Evolutionary conservation across 257 asterid species (phyloP).

Genomic region (Petunia secreta): DNA sequence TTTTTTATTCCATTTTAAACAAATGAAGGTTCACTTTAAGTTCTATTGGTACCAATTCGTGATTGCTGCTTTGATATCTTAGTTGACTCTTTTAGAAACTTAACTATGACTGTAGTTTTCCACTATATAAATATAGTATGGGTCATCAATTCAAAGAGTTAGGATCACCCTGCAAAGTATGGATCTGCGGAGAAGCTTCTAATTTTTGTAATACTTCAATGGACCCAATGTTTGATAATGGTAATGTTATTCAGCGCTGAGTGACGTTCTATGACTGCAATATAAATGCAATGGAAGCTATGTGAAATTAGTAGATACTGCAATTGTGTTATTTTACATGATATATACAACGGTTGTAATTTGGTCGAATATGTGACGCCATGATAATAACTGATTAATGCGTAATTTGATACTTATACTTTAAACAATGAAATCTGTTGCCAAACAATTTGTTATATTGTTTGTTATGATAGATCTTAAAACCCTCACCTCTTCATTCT

Average conservation of each 20-base stretch:
- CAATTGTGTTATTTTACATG: neutral
- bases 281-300: neutral
- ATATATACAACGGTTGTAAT: neutral
- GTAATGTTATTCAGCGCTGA: neutral
- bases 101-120: neutral
- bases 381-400: neutral
- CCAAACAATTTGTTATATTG: neutral
- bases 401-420: neutral
- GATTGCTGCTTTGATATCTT: neutral
- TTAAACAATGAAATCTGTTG: slow-evolving; percentile 14
- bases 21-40: neutral
- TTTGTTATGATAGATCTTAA: neutral
- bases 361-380: neutral
- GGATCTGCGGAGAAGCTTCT: slow-evolving; percentile 2
- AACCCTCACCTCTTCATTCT: slow-evolving; percentile 1
- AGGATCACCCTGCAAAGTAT: neutral
- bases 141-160: neutral
- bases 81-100: neutral
- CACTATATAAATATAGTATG: neutral
- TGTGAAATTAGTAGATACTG: neutral
- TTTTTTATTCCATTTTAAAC: neutral
- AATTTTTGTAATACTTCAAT: neutral
- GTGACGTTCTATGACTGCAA: neutral
- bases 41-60: neutral
- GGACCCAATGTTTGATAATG: neutral